Evolutionary conservation across 1,284 basidiomycete species (phyloP), one percentile per base, ranked within the genome.

Genomic region (Cryptococcus sp.): DNA sequence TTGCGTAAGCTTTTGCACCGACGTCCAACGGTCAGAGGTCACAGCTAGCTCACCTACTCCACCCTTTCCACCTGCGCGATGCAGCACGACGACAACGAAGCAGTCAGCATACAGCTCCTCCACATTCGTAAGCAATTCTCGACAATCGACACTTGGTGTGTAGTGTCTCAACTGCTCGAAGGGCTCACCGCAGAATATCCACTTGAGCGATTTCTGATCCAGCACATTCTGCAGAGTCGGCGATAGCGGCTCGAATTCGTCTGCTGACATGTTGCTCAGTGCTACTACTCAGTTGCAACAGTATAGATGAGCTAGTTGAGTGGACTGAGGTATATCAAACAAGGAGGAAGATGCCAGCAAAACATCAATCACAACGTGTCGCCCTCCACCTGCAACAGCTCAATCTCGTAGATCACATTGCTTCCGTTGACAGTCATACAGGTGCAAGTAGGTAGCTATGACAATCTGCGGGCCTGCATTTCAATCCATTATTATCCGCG

Each of bases 141-240:
- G 27, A 31, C 27, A 31, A 31, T 23, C 22, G 42, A 45, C 16
- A 45, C 3, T 16, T 46, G 25, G 25, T 17, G 41, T 51, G 19
- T 22, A 40, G 6, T 27, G 19, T 22, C 15, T 20, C 22, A 25
- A 23, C 17, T 46, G 11, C 53, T 3, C 6, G 23, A n/a, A 31
- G 44, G 10, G 85, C 88, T 62, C 79, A 86, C 92, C 92, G 74
- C 92, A 95, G 77, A 95, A 95, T 76, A 95, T 95, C 92, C 92
- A 95, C 77, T 93, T 94, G 64, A 94, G 80, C 38, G 87, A 87
- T 69, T 85, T 87, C 79, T 95, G 92, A 75, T 94, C 91, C 27
- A 95, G 80, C 51, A 95, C 82, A 72, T 94, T 95, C 81, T 93
- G 90, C 16, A 95, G 84, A 3, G 90, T 93, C 31, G 91, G 87